A percentile compares a stretch with the other conserved stretches of the same genome.
Evolutionary conservation across 495 filamentous ascomycete species (phyloP).

Genomic region (Opeltia flavorubescens): DNA sequence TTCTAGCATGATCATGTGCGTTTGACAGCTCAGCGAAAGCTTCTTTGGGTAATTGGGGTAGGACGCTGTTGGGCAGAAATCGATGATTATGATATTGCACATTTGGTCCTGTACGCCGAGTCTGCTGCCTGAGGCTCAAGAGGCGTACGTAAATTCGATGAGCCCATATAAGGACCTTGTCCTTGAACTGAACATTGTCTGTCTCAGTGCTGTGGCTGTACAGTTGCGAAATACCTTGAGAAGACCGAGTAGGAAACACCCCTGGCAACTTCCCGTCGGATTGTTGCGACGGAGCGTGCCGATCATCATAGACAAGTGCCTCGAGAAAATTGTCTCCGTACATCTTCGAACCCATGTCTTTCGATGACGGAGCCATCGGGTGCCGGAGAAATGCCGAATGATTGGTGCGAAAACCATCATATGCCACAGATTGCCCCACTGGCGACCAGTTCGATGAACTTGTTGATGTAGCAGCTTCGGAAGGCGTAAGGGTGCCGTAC

Average conservation of each 20-base stretch:
- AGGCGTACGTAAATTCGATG: constrained; percentile 82
- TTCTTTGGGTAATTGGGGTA: background rate
- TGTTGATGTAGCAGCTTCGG: too few relatives aligned
- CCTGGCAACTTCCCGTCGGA: too few relatives aligned
- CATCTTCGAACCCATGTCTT: too few relatives aligned
- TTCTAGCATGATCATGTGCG: background rate
- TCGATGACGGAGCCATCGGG: too few relatives aligned
- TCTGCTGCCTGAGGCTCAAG: constrained; percentile 57
- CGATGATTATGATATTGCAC: constrained; percentile 6
- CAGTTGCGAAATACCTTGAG: background rate
- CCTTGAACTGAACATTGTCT: constrained; percentile 52
- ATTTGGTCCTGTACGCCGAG: constrained; percentile 23
- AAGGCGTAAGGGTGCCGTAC: background rate
- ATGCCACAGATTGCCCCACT: too few relatives aligned
- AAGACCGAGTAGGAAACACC: too few relatives aligned
- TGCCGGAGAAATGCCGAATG: too few relatives aligned
- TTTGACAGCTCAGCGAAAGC: background rate
- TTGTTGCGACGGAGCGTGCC: background rate
- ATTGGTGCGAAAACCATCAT: too few relatives aligned
- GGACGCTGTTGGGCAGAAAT: background rate
- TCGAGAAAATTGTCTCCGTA: too few relatives aligned
- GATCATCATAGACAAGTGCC: too few relatives aligned
- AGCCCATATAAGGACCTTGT: constrained; percentile 71
- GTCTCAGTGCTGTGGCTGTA: background rate
- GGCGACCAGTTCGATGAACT: too few relatives aligned